phyloP scores from a whole-genome alignment of 805 yeast species.

The Schwanniomyces polymorphus region DNA sequence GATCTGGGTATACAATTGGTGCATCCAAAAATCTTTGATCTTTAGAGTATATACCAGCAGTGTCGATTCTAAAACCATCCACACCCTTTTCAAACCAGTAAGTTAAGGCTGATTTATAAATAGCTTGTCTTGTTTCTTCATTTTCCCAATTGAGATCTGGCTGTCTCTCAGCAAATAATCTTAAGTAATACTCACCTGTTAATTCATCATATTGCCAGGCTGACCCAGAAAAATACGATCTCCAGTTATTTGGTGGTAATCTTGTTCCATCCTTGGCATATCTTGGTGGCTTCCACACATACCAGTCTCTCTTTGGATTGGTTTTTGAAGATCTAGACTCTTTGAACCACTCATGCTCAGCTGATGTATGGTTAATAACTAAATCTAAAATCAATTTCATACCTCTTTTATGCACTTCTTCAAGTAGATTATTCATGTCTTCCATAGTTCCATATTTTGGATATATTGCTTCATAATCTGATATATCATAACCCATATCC shows the following conservation, averaged over 20 bases:
- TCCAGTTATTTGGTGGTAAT: constrained; percentile 64
- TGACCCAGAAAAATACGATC: constrained; percentile 50
- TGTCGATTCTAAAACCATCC: constrained; percentile 63
- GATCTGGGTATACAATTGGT: constrained; percentile 42
- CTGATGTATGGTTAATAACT: constrained; percentile 59
- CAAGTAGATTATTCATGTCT: constrained; percentile 50
- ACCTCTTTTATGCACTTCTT: too few relatives aligned
- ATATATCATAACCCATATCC: constrained; percentile 65
- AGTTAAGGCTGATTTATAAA: too few relatives aligned
- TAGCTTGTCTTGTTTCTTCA: constrained; percentile 29
- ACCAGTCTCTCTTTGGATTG: too few relatives aligned
- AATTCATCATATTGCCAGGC: constrained; percentile 59
- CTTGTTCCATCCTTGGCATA: too few relatives aligned
- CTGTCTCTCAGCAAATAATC: constrained; percentile 52
- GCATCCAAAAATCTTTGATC: constrained; percentile 47
- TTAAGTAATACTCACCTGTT: constrained; percentile 56
- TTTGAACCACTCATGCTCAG: constrained; percentile 58
- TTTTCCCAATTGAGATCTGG: constrained; percentile 67
- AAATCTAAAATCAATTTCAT: constrained; percentile 53
- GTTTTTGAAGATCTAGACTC: constrained; percentile 52
- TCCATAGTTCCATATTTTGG: constrained; percentile 54
- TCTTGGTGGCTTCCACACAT: too few relatives aligned
- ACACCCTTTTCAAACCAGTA: too few relatives aligned
- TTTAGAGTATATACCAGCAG: constrained; percentile 55
- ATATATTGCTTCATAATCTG: constrained; percentile 52